Evolutionary conservation across 305 asterid genomes (phyloP).

Genomic region (Fraxinus baroniana): DNA sequence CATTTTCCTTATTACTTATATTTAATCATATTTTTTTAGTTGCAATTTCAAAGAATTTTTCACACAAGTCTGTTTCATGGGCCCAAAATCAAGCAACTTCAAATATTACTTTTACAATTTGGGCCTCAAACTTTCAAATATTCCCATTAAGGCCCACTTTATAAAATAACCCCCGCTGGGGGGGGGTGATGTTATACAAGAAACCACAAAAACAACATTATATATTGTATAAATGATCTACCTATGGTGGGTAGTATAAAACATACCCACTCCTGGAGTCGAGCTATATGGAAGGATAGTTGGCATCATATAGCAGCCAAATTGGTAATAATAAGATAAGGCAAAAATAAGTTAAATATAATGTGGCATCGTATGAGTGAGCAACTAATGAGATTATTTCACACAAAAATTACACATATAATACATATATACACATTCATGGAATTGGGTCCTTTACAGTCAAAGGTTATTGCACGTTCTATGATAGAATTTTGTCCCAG

Average conservation of each 20-base stretch:
- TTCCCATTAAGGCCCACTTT: not conserved
- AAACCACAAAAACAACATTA: not conserved
- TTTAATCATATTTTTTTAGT: no score
- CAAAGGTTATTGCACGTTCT: not conserved
- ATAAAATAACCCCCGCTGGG: no score
- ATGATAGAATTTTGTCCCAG: not conserved
- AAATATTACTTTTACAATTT: not conserved
- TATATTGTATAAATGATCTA: not conserved
- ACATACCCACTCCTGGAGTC: no score
- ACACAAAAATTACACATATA: not conserved
- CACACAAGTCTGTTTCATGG: not conserved
- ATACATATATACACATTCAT: not conserved
- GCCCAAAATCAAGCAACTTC: not conserved
- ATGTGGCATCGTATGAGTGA: not conserved
- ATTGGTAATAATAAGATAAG: not conserved
- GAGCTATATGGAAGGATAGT: not conserved
- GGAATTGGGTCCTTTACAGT: not conserved
- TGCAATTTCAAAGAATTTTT: no score
- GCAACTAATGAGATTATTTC: not conserved
- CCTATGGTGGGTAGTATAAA: no score
- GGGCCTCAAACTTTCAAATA: not conserved
- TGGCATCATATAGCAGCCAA: not conserved
- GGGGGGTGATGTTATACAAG: not conserved
- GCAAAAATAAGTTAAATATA: not conserved
- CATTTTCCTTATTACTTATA: no score